Base-by-base conservation (phyloP, 2,329 filamentous ascomycete species). In the Neodidymelliopsis sp. region DNA sequence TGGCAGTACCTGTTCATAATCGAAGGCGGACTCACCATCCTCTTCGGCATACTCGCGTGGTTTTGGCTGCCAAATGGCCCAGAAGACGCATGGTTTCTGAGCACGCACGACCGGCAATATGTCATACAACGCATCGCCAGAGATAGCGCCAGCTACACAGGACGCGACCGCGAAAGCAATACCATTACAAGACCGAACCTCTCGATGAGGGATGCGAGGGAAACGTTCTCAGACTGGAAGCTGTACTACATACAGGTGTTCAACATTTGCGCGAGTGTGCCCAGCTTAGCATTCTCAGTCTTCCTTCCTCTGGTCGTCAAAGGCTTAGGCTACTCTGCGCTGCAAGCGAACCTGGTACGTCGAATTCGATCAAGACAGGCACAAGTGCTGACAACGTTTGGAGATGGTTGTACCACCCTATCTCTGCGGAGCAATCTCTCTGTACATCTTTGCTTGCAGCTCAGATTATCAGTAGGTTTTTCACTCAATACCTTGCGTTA, bases 301-400 rank as follows among this genome's bases (percentile, higher is more conserved):
- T 71, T 74, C 9, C 73, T 79, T 53, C 79, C 77, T 0, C 78
- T 80, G 36, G 75, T 78, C 0, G 75, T 81, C 1, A 74, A 77
- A 1, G 56, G 56, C 2, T 36, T 63, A n/a, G 54, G 55, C 12
- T 59, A 58, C 24, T 59, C 57, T 1, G 54, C 55, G 1, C 46
- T 63, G 12, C 19, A 49, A 12, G 54, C 60, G n/a, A 62, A 63
- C 16, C 20, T 62, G 44, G 60, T 60, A 49, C 4, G n/a, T 24
- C 39, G 52, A n/a, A 16, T 11, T 11, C 2, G 2, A 18, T 31
- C 8, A 13, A 10, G 4, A 11, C 29, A 31, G 29, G 4, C 8
- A 2, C 13, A 19, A 16, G 18, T 12, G 18, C 16, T 38, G 13
- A 42, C n/a, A 9, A 8, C 10, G n/a, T 6, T 3, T 23, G 5